A percentile compares a stretch with the other conserved stretches of the same genome.
Evolutionary conservation across 352 stramenopile species (phyloP).

Genomic region (Pythium biforme): DNA sequence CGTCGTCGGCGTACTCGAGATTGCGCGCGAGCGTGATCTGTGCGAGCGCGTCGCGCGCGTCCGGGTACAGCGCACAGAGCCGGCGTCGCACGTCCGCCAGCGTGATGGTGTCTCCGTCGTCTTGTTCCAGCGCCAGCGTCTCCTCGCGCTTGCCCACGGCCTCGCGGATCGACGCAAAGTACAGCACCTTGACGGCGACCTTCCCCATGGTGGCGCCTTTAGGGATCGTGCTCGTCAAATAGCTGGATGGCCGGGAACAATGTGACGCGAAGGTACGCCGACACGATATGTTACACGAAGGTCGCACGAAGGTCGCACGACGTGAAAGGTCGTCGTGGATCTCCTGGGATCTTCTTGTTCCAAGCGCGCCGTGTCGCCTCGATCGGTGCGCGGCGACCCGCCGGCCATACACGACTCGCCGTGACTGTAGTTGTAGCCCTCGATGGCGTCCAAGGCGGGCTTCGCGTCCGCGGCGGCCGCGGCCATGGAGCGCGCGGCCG

Average conservation of each 20-base stretch:
- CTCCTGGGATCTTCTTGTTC: background rate
- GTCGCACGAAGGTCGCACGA: conserved; percentile 33
- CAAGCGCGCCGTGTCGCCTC: too few species aligned
- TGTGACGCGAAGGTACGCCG: background rate
- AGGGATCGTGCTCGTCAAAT: background rate
- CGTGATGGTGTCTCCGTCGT: conserved; percentile 25
- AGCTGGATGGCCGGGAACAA: background rate
- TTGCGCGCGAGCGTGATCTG: conserved; percentile 72
- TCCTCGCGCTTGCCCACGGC: conserved; percentile 72
- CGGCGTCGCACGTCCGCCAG: conserved; percentile 40
- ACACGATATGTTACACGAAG: background rate
- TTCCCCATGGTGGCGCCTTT: background rate
- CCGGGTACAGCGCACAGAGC: conserved; percentile 54
- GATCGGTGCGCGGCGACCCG: too few species aligned
- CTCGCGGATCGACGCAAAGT: conserved; percentile 79
- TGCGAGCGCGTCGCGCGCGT: conserved; percentile 40
- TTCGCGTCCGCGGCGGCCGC: conserved; percentile 11
- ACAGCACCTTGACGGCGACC: conserved; percentile 67
- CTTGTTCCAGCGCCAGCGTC: conserved; percentile 30
- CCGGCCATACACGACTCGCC: too few species aligned
- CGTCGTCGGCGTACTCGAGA: conserved; percentile 67
- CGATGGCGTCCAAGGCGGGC: background rate
- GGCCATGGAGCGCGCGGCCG: conserved; percentile 5
- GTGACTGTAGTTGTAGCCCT: too few species aligned
- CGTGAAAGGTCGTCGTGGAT: conserved; percentile 25